phyloP scores from a whole-genome alignment of 768 basidiomycete genomes.

The Leccinum incarnatum region DNA sequence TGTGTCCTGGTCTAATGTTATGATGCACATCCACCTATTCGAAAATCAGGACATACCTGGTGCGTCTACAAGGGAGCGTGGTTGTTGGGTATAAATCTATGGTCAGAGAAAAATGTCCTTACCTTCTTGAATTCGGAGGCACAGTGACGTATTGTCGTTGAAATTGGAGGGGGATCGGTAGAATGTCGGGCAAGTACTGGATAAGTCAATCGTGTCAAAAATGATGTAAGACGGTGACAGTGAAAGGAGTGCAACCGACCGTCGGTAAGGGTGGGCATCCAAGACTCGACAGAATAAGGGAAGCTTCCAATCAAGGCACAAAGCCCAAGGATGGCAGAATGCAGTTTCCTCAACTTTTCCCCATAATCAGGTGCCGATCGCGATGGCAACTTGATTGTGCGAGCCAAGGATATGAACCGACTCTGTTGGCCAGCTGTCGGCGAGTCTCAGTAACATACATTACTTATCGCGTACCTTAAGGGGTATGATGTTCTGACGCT shows the following conservation, averaged over 20 bases:
- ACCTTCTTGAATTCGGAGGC: constrained; percentile 87
- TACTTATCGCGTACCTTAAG: constrained; percentile 56
- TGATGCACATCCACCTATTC: constrained; percentile 3
- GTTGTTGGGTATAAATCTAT: constrained; percentile 2
- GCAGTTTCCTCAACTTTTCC: constrained; percentile 68
- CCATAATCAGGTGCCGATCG: constrained; percentile 70
- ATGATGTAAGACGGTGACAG: neutral
- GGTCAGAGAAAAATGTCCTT: constrained; percentile 19
- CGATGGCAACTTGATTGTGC: constrained; percentile 60
- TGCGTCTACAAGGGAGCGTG: constrained; percentile 46
- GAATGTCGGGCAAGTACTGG: constrained; percentile 74
- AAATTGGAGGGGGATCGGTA: constrained; percentile 86
- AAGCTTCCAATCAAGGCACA: constrained; percentile 92
- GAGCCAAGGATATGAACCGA: constrained; percentile 69
- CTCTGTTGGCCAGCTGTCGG: constrained; percentile 45
- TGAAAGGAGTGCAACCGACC: constrained; percentile 37
- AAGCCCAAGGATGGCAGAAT: constrained; percentile 92
- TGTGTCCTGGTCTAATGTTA: constrained; percentile 59
- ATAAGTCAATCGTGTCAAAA: constrained; percentile 2
- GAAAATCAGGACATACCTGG: constrained; percentile 41
- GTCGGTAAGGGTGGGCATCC: constrained; percentile 84
- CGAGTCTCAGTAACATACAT: neutral
- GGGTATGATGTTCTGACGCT: constrained; percentile 79
- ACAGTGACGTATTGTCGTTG: constrained; percentile 82
- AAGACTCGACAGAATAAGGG: constrained; percentile 93